These are phyloP conservation scores for Pseudogymnoascus sp. DNA, from an alignment of 2,329 filamentous ascomycete genomes.

Conservation along the genomic window DNA sequence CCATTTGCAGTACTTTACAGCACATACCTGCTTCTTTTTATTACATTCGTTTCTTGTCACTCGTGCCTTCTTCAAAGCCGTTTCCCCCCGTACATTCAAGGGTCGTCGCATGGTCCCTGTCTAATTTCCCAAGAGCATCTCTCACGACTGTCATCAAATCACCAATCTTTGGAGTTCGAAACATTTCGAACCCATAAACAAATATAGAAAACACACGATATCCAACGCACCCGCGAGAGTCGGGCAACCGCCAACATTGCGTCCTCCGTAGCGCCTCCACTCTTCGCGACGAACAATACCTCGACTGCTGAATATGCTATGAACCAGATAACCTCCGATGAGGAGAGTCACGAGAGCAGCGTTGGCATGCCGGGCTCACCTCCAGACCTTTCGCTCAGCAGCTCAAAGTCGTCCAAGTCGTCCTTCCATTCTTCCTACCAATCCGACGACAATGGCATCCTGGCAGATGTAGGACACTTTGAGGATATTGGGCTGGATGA, in stretches of 20 bases:
- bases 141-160: neutral
- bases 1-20: slow-evolving; percentile 6
- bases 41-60: neutral
- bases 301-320: slow-evolving; percentile 6
- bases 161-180: neutral
- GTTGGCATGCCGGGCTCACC: slow-evolving; percentile 51
- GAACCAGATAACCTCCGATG: slow-evolving; percentile 11
- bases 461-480: slow-evolving; percentile 73
- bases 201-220: neutral
- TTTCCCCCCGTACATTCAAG: neutral
- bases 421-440: slow-evolving; percentile 75
- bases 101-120: slow-evolving; percentile 3
- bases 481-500: slow-evolving; percentile 88
- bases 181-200: neutral
- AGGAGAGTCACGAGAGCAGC: slow-evolving; percentile 26
- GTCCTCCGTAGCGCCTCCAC: slow-evolving; percentile 1
- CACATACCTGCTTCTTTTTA: neutral
- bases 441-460: slow-evolving; percentile 59
- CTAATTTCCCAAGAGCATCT: slow-evolving; percentile 3
- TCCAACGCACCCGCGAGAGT: neutral
- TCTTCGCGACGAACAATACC: neutral
- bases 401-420: slow-evolving; percentile 83
- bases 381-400: slow-evolving; percentile 58
- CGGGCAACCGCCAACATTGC: slow-evolving; percentile 9
- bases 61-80: slow-evolving; percentile 3